Evolutionary conservation across 2,329 filamentous ascomycete species (phyloP).

Genomic region (Beauveria asiatica): DNA sequence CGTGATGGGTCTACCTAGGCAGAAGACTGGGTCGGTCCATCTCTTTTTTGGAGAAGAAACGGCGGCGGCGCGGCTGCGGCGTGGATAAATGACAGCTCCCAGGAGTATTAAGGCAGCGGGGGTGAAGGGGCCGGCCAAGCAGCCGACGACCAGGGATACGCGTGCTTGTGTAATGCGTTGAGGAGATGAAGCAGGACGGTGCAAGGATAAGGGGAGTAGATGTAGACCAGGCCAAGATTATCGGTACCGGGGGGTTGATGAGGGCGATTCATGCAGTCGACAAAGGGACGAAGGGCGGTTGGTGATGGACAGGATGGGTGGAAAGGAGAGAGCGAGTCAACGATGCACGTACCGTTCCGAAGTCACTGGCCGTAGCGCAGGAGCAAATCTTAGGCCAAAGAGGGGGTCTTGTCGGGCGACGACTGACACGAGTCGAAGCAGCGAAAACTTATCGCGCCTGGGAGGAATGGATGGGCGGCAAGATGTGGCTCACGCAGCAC

Average conservation of each 20-base stretch:
- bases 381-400: not conserved
- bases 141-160: slow-evolving; percentile 4
- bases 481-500: not conserved
- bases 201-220: not conserved
- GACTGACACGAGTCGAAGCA: slow-evolving; percentile 2
- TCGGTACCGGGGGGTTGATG: not conserved
- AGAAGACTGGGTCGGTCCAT: slow-evolving; percentile 7
- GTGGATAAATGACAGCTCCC: slow-evolving; percentile 8
- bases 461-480: slow-evolving; percentile 1
- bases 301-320: not conserved
- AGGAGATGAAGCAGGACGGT: not conserved
- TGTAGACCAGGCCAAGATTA: not conserved
- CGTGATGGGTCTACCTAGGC: slow-evolving; percentile 4
- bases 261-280: not conserved
- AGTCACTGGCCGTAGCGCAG: not conserved
- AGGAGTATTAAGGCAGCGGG: slow-evolving; percentile 10
- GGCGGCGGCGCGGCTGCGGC: slow-evolving; percentile 7
- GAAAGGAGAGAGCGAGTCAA: not conserved
- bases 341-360: slow-evolving; percentile 8
- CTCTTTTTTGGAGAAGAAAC: slow-evolving; percentile 5
- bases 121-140: slow-evolving; percentile 7
- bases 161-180: not conserved
- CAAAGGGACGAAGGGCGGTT: not conserved
- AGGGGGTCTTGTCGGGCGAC: not conserved
- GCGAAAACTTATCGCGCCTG: slow-evolving; percentile 4